Evolutionary conservation across 305 asterid genomes (phyloP).

Genomic region (Fraxinus velutina): DNA sequence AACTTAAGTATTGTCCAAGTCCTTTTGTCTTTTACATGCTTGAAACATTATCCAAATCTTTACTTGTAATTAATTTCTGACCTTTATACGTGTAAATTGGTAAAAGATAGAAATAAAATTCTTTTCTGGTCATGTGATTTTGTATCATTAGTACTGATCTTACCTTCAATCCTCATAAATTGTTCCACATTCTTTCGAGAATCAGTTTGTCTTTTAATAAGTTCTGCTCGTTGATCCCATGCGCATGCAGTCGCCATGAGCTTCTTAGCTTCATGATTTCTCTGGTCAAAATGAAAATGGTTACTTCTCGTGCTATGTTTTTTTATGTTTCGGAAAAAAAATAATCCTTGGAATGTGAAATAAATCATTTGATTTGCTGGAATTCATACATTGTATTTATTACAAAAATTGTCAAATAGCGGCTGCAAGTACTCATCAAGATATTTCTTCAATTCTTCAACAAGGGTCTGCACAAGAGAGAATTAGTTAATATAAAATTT

Average conservation of each 20-base stretch:
- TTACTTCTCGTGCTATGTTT: slow-evolving; percentile 15
- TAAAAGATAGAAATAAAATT: neutral
- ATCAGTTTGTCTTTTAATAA: slow-evolving; percentile 40
- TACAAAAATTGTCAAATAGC: slow-evolving; percentile 49
- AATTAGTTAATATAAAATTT: slow-evolving; percentile 17
- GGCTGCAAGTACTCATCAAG: slow-evolving; percentile 50
- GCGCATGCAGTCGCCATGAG: slow-evolving; percentile 19
- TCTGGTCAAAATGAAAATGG: slow-evolving; percentile 37
- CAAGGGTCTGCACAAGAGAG: slow-evolving; percentile 49
- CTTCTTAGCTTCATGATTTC: slow-evolving; percentile 33
- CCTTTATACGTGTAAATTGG: neutral
- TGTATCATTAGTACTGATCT: slow-evolving; percentile 18
- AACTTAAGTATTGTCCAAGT: neutral
- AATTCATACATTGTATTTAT: slow-evolving; percentile 57
- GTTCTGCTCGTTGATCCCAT: slow-evolving; percentile 33
- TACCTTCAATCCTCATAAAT: slow-evolving; percentile 88
- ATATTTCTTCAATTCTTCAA: slow-evolving; percentile 58
- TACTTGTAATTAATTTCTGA: neutral
- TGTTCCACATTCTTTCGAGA: slow-evolving; percentile 58
- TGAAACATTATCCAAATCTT: neutral
- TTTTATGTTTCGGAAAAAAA: neutral
- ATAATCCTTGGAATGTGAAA: neutral
- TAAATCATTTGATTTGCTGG: slow-evolving; percentile 1
- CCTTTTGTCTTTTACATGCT: neutral
- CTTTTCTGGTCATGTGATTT: neutral